These are phyloP conservation scores for Phylloporus sp. DNA, from an alignment of 768 basidiomycete genomes.

Conservation along the genomic window DNA sequence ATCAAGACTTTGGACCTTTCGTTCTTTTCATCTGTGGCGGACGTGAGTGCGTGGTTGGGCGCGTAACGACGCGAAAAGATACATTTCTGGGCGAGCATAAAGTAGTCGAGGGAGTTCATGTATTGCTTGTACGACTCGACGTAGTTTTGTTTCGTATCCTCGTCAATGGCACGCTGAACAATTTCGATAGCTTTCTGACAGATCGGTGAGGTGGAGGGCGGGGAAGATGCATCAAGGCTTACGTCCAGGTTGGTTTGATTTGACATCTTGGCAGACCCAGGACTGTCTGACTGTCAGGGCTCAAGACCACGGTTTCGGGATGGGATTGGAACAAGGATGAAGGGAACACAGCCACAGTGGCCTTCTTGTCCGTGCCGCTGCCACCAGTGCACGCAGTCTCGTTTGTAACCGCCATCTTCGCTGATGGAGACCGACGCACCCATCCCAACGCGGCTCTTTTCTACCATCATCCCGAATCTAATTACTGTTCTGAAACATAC, in stretches of 20 bases:
- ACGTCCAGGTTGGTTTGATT: conserved; percentile 47
- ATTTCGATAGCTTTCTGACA: conserved; percentile 79
- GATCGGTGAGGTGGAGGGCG: conserved; percentile 15
- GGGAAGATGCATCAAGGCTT: conserved; percentile 12
- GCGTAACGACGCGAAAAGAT: background rate
- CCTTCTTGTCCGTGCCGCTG: too few species aligned
- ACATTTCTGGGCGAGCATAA: conserved; percentile 97
- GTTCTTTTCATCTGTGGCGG: conserved; percentile 72
- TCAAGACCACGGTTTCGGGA: background rate
- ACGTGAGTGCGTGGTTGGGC: background rate
- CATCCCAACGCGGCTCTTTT: conserved; percentile 49
- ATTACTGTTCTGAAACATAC: conserved; percentile 58
- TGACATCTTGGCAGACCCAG: conserved; percentile 33
- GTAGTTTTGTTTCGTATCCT: conserved; percentile 92
- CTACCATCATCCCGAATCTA: conserved; percentile 56
- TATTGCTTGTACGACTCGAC: conserved; percentile 92
- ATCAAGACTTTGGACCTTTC: conserved; percentile 87
- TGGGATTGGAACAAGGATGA: background rate
- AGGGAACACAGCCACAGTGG: conserved; percentile 18
- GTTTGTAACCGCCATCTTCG: background rate
- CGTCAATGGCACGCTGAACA: conserved; percentile 89
- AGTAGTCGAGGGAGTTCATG: conserved; percentile 94
- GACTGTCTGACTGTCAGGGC: background rate
- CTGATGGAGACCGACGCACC: conserved; percentile 9
- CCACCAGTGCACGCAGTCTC: background rate